These are phyloP conservation scores for Xylaria sp. DNA, from an alignment of 2,329 filamentous ascomycete genomes.

Conservation along the genomic window DNA sequence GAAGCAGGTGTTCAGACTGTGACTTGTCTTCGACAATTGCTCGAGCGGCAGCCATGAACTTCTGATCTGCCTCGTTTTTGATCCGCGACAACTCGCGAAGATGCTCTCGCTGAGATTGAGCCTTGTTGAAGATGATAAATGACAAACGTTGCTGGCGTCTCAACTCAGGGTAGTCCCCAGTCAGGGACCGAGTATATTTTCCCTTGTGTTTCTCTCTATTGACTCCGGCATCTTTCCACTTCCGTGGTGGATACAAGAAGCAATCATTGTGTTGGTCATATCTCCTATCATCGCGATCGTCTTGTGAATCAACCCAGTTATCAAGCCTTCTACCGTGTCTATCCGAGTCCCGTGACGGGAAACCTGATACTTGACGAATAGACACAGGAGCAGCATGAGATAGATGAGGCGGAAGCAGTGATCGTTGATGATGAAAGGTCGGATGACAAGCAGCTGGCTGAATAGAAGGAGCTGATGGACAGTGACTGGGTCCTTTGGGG, in stretches of 20 bases:
- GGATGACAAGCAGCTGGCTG: conserved; percentile 7
- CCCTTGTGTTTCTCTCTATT: background rate
- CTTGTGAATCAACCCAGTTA: background rate
- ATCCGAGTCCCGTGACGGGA: background rate
- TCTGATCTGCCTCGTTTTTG: conserved; percentile 24
- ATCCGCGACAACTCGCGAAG: conserved; percentile 23
- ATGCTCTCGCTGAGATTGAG: conserved; percentile 20
- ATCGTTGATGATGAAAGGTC: conserved; percentile 15
- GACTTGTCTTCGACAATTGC: conserved; percentile 20
- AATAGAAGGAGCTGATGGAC: background rate
- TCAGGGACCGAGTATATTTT: conserved; percentile 16
- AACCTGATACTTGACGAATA: background rate
- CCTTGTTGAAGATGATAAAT: conserved; percentile 19
- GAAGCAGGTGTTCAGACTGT: conserved; percentile 21
- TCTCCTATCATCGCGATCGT: conserved; percentile 3
- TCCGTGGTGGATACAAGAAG: conserved; percentile 1
- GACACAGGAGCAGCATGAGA: background rate
- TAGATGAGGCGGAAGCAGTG: conserved; percentile 1
- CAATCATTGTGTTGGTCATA: conserved; percentile 1
- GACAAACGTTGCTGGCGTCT: conserved; percentile 14
- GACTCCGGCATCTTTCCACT: conserved; percentile 8
- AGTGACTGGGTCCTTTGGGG: conserved; percentile 1
- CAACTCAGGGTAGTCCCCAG: conserved; percentile 21
- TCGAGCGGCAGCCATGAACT: conserved; percentile 27
- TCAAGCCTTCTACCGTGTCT: background rate